Base-by-base conservation (phyloP, 495 filamentous ascomycete species). In the Recurvomyces mirabilis region DNA sequence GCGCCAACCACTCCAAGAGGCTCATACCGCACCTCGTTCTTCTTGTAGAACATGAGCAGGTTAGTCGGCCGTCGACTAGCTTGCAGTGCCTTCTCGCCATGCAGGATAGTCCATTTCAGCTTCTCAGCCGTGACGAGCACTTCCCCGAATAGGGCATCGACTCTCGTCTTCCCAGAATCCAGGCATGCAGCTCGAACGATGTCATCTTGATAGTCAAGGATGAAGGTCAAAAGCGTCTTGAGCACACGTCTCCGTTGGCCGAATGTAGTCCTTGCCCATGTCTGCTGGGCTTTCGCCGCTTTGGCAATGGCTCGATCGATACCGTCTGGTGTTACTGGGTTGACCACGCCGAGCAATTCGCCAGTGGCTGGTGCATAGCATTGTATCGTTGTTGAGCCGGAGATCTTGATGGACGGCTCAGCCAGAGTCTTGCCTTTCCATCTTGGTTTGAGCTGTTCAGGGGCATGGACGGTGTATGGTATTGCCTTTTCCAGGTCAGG, bases 141-240 rank as follows among this genome's bases (percentile, higher is more conserved):
- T 68, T 99, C 91, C 24, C 91, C 91, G 28, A 99, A 78, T 26
- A 79, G 77, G 7, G 88, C 89, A 59, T 99, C 91, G 21, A 95
- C 77, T 67, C 84, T 82, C 4, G 93, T 94, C 65, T 99, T 99
- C 38, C 91, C 91, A n/a, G 85, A 91, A 66, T 99, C 91, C 13
- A 94, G 70, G 57, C 88, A 95, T 37, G 88, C 87, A 18, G 83
- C 77, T 12, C 74, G 75, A 42, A 83, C 87, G 50, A 99, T 91
- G 24, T 75, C 68, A 40, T 93, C 84, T 61, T 94, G 87, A 63
- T 96, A 82, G 43, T 93, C 82, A 43, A 99, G 74, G 17, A 96
- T 69, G 54, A 29, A 47, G 2, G 83, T 84, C 38, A 93, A 67
- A 51, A 99, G 63, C 17, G 87, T 85, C 36, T 79, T 77, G 26